phyloP scores from a whole-genome alignment of 2,329 filamentous ascomycete species.

The Pseudopithomyces maydicus region DNA sequence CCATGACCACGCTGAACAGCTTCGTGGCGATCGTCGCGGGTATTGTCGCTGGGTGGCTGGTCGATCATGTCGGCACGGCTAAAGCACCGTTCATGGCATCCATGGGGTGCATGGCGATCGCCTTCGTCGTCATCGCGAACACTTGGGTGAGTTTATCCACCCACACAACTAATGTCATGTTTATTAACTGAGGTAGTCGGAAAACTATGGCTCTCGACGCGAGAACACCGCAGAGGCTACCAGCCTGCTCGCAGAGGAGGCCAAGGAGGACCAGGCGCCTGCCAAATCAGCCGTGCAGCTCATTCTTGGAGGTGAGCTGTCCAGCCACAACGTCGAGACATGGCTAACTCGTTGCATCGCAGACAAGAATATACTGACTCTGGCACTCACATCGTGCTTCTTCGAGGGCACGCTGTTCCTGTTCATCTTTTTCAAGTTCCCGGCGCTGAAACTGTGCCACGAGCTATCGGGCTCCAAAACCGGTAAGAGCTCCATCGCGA shows the following conservation, averaged over 20 bases:
- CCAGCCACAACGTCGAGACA: not conserved
- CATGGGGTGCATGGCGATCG: conserved; percentile 50
- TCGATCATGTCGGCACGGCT: conserved; percentile 54
- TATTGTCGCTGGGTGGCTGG: conserved; percentile 58
- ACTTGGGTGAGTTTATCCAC: conserved; percentile 52
- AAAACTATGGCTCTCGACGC: conserved; percentile 54
- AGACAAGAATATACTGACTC: conserved; percentile 56
- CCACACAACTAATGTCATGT: not conserved
- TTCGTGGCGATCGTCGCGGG: conserved; percentile 60
- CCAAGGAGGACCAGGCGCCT: conserved; percentile 22
- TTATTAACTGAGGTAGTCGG: conserved; percentile 43
- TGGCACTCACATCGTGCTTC: conserved; percentile 60
- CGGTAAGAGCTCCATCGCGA: conserved; percentile 19
- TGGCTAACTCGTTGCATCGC: conserved; percentile 12
- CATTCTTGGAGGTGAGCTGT: conserved; percentile 25
- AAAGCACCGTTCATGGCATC: conserved; percentile 59
- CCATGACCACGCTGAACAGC: conserved; percentile 55
- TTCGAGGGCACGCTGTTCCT: conserved; percentile 68
- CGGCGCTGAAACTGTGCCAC: conserved; percentile 53
- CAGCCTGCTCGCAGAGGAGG: conserved; percentile 33
- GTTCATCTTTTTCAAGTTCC: conserved; percentile 68
- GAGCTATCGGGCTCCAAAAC: conserved; percentile 32
- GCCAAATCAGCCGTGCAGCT: conserved; percentile 29
- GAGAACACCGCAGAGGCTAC: conserved; percentile 23
- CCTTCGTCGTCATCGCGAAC: conserved; percentile 54